Percentiles rank a stretch among this genome's conserved stretches.
These are phyloP conservation scores for Puccinia coronata DNA, from an alignment of 1,284 basidiomycete genomes.

Conservation along the genomic window DNA sequence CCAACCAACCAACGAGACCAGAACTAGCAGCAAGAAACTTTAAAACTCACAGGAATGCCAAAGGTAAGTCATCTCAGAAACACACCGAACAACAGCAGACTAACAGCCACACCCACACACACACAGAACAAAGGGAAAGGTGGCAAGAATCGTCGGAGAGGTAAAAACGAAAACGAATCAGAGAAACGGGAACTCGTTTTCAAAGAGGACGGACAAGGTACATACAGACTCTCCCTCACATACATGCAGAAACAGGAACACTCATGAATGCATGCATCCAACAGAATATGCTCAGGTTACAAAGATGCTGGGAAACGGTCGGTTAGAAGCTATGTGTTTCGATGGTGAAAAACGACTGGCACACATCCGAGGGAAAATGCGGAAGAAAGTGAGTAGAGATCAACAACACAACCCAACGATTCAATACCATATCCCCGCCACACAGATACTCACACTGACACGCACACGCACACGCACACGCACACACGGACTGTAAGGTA, in stretches of 20 bases:
- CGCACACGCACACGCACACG: too few species aligned
- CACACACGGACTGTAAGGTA: slow-evolving; percentile 65
- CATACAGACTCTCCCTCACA: slow-evolving; percentile 51
- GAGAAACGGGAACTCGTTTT: slow-evolving; percentile 99
- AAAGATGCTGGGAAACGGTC: slow-evolving; percentile 98
- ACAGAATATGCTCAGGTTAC: slow-evolving; percentile 94
- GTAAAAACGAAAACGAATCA: slow-evolving; percentile 99
- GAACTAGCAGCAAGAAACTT: too few species aligned
- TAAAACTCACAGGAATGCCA: neutral
- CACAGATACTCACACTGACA: too few species aligned
- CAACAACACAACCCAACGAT: neutral
- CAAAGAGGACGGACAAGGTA: slow-evolving; percentile 92
- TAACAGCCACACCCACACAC: neutral
- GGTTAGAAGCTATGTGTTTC: slow-evolving; percentile 94
- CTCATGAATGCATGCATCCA: neutral
- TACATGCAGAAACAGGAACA: too few species aligned
- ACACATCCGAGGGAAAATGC: slow-evolving; percentile 98
- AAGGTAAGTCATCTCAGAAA: neutral
- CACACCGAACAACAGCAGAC: neutral
- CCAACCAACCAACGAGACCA: neutral
- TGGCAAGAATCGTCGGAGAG: slow-evolving; percentile 97
- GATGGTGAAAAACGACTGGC: slow-evolving; percentile 97
- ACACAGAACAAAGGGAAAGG: slow-evolving; percentile 68
- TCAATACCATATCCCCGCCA: too few species aligned
- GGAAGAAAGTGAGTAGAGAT: slow-evolving; percentile 76